Base-by-base conservation (phyloP, 1,284 basidiomycete genomes). In the Pterulicium gracile region DNA sequence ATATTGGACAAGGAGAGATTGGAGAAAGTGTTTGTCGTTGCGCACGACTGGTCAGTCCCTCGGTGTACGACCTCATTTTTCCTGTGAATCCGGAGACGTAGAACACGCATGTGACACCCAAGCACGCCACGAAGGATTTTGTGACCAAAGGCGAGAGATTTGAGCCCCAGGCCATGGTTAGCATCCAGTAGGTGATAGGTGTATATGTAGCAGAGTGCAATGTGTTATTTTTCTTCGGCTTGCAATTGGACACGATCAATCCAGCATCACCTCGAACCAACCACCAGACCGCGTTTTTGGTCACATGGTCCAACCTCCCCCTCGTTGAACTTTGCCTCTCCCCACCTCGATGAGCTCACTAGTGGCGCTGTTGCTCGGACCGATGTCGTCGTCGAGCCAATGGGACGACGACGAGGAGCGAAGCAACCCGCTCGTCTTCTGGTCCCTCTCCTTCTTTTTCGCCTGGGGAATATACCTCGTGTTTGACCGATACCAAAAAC, bases 391-490 rank as follows among this genome's bases (percentile, higher is more conserved):
- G 15, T 39, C 36, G 7, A 39, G 36, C 36, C n/a, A 17, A 39
- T 39, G 36, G 36, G 36, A 10, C 5, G 36, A 39, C 15, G 36
- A 39, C 15, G 36, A 39, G n/a, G 36, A 39, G 5, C 5, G 19
- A 39, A 18, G 36, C 15, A 4, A 13, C 36, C 5, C 19, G 4
- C n/a, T 5, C 56, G 64, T 77, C 39, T 50, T 78, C 43, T 79
- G 76, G 58, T 66, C 71, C 34, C 63, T 87, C 22, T 71, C 77
- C 1, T 57, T 75, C 24, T 86, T 81, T 66, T 76, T 84, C 52
- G 80, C 73, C 36, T 68, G 82, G 47, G 85, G 86, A 24, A 84
- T 88, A 50, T 88, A 77, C 70, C 67, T 87, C 18, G 84, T 88
- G 44, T 72, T 79, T 54, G 67, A 77, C 61, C 75, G 85, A 43